Evolutionary conservation across 2,329 filamentous ascomycete species (phyloP).

Genomic region (Hypoxylon sp.): DNA sequence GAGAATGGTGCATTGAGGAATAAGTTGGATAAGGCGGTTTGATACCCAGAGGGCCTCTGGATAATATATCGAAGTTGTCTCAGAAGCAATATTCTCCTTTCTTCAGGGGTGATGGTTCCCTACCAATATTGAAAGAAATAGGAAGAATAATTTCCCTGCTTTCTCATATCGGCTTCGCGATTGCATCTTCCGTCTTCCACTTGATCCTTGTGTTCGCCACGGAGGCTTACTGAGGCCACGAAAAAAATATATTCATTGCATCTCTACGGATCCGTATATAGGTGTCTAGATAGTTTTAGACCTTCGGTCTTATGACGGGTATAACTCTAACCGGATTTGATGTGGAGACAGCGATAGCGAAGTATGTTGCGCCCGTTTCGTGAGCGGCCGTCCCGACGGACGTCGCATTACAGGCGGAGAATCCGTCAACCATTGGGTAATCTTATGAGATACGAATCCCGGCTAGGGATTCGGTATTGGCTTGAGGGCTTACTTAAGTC

Average conservation of each 20-base stretch:
- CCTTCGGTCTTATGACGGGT: background rate
- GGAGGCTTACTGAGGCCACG: background rate
- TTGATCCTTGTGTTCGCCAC: background rate
- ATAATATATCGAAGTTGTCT: background rate
- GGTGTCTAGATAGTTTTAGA: background rate
- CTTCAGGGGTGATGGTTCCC: background rate
- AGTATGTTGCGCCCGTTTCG: background rate
- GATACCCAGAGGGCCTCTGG: background rate
- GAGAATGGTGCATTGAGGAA: slow-evolving; percentile 50
- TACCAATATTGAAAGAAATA: background rate
- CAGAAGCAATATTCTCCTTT: background rate
- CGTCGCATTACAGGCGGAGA: slow-evolving; percentile 16
- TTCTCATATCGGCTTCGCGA: slow-evolving; percentile 13
- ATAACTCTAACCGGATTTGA: slow-evolving; percentile 5
- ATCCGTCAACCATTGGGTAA: background rate
- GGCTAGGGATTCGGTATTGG: slow-evolving; percentile 19
- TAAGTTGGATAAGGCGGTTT: slow-evolving; percentile 41
- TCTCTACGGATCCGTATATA: background rate
- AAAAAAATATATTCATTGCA: background rate
- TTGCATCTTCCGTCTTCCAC: slow-evolving; percentile 2
- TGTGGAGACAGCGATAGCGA: background rate
- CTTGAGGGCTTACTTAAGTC: slow-evolving; percentile 7
- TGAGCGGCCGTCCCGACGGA: slow-evolving; percentile 9
- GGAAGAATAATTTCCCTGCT: background rate
- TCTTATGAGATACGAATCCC: slow-evolving; percentile 10